A percentile compares a stretch with the other conserved stretches of the same genome.
Evolutionary conservation across 139 green algal species (phyloP).

Genomic region (Closterium sp.): DNA sequence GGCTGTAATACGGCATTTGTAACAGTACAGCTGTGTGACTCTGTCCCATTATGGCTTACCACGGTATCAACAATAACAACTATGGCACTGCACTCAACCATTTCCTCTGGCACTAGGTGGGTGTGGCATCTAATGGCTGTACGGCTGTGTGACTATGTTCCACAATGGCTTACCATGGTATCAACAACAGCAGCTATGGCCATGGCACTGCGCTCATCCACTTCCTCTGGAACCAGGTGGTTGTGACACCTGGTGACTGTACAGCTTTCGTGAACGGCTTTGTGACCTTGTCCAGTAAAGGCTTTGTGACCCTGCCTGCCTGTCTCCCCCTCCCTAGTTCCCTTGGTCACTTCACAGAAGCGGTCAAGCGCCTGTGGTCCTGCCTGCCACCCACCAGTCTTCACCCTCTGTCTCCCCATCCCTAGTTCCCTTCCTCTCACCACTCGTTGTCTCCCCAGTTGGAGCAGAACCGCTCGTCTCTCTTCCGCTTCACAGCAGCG

Average conservation of each 20-base stretch:
- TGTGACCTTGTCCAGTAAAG: neutral
- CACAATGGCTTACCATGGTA: no score
- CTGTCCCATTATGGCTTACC: neutral
- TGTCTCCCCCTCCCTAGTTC: no score
- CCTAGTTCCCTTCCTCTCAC: neutral
- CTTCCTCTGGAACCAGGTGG: no score
- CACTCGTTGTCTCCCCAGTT: neutral
- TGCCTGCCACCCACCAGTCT: neutral
- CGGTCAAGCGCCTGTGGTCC: neutral
- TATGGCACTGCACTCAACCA: neutral
- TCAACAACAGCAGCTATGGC: slow-evolving; percentile 99
- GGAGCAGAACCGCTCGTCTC: neutral
- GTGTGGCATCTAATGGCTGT: no score
- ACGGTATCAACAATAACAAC: no score
- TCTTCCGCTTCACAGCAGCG: slow-evolving; percentile 34
- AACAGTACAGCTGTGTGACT: neutral
- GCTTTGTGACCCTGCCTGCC: no score
- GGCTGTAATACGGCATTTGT: neutral
- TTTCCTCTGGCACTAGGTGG: neutral
- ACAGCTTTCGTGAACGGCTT: neutral
- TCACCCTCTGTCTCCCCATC: neutral
- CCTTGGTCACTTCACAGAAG: no score
- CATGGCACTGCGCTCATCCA: slow-evolving; percentile 75
- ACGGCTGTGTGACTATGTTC: no score
- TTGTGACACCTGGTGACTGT: neutral